These are phyloP conservation scores for Umbilicaria muhlenbergii DNA, from an alignment of 495 filamentous ascomycete genomes.

Conservation along the genomic window DNA sequence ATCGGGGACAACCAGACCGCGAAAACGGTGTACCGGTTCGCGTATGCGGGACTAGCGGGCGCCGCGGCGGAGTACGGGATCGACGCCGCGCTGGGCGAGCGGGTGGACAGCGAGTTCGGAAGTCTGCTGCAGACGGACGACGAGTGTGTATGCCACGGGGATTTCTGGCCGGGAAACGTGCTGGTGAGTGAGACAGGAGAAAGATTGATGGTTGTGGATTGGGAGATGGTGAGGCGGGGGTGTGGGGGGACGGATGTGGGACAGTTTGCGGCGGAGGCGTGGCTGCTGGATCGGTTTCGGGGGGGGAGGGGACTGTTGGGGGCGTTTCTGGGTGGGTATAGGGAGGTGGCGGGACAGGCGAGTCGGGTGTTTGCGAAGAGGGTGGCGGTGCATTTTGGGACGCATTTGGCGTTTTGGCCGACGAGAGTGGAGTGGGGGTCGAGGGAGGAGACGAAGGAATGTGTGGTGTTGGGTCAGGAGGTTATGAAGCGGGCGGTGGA, in stretches of 20 bases:
- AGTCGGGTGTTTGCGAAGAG: conserved; percentile 12
- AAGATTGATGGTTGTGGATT: conserved; percentile 19
- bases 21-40: conserved; percentile 14
- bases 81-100: conserved; percentile 12
- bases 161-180: conserved; percentile 21
- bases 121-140: conserved; percentile 13
- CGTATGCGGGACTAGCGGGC: conserved; percentile 12
- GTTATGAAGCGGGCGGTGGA: conserved; percentile 9
- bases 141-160: conserved; percentile 21
- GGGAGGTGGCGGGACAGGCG: conserved; percentile 1
- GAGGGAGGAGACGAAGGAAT: conserved; percentile 14
- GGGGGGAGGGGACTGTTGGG: conserved; percentile 15
- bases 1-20: conserved; percentile 16
- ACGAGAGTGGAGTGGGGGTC: conserved; percentile 14
- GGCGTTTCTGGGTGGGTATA: conserved; percentile 17
- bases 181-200: conserved; percentile 2
- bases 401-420: conserved; percentile 22
- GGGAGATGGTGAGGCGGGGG: conserved; percentile 21
- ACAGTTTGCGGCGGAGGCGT: conserved; percentile 24
- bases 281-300: conserved; percentile 20
- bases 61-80: conserved; percentile 12
- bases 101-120: conserved; percentile 15
- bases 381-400: conserved; percentile 18
- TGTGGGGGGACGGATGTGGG: conserved; percentile 20
- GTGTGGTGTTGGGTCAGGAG: conserved; percentile 14